Base-by-base conservation (phyloP, 2,329 filamentous ascomycete species). In the Aspergillus puulaauensis region DNA sequence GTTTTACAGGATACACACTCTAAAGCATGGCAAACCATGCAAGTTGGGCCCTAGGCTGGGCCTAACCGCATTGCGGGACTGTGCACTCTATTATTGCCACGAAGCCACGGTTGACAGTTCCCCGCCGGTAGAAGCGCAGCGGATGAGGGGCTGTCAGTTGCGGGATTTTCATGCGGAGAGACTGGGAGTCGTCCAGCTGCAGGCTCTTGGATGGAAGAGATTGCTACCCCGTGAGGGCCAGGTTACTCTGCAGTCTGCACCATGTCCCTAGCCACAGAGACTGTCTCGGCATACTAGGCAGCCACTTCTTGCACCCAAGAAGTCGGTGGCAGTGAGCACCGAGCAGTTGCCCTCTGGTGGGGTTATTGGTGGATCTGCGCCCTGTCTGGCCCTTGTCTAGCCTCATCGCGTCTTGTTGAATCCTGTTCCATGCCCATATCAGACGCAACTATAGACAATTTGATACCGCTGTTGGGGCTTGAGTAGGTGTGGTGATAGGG, bases 281-380 rank as follows among this genome's bases (percentile, higher is more conserved):
- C 19, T 11, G 33, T 57, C 54, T 57, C n/a, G 54, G 54, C 48
- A 52, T 7, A 51, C 40, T 43, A 57, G 54, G 54, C 54, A 48
- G 54, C 54, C 54, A 48, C 54, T 57, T 57, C 48, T 45, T 45
- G n/a, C 45, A 35, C 46, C 23, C n/a, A 41, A 15, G 27, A n/a
- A n/a, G 37, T 27, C 37, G 12, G n/a, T 19, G 17, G 17, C 40
- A 43, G 40, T 11, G 33, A 33, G 9, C 19, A 24, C 17, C 24
- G 15, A 35, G 35, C 15, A 50, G 21, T 48, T 48, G 19, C 15
- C 24, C 23, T 41, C n/a, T 46, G 39, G 54, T 51, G 47, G 54
- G 52, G 52, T 40, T 33, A 11, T 31, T 19, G 41, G 54, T 56
- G 54, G 54, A 56, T 51, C 54, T 40, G 24, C 19, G 17, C 33